Evolutionary conservation across 1,284 basidiomycete species (phyloP).

Genomic region (Tausonia pullulans): DNA sequence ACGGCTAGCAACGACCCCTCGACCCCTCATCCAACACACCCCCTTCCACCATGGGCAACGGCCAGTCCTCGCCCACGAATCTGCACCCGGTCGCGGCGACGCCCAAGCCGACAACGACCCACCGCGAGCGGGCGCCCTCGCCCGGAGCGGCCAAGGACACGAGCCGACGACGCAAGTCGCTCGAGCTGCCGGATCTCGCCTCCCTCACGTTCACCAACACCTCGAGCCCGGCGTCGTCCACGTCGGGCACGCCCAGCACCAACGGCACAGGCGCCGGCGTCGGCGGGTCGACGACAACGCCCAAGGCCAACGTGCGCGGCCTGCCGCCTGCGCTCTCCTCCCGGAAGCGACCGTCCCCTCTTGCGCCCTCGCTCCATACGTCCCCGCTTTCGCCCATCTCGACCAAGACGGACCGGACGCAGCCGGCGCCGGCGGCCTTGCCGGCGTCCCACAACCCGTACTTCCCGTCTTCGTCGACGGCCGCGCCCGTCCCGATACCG

Average conservation of each 20-base stretch:
- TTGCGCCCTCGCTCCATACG: constrained; percentile 11
- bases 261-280: neutral
- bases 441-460: constrained; percentile 6
- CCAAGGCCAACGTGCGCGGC: neutral
- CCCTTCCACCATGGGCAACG: constrained; percentile 13
- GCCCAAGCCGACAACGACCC: neutral
- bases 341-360: constrained; percentile 11
- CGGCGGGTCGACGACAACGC: neutral
- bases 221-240: neutral
- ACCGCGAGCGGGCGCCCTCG: constrained; percentile 5
- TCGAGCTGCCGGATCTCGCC: constrained; percentile 16
- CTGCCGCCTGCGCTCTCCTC: neutral
- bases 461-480: constrained; percentile 5
- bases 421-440: neutral
- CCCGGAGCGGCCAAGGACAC: neutral
- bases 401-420: neutral
- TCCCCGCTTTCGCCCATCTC: constrained; percentile 14
- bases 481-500: neutral
- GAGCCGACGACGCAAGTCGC: constrained; percentile 11
- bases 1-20: neutral
- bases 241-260: neutral
- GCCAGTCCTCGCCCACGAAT: constrained; percentile 10
- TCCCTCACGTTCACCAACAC: constrained; percentile 10
- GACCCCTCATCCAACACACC: neutral
- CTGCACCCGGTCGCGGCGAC: neutral